Evolutionary conservation across 2,329 filamentous ascomycete genomes (phyloP).

Genomic region (Arthrobotrys entomopaga): DNA sequence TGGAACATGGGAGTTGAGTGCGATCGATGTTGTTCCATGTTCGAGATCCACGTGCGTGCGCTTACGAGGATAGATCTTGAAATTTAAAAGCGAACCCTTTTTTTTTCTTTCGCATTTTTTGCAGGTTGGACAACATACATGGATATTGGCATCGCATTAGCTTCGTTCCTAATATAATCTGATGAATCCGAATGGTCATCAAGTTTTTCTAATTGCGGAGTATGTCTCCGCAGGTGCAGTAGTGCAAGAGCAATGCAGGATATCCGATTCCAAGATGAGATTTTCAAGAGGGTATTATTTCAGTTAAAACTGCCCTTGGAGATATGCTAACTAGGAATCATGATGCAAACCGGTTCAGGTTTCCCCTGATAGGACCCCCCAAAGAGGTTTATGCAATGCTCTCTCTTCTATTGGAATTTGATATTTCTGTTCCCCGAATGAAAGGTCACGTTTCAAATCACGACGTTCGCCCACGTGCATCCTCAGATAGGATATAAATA

Average conservation of each 20-base stretch:
- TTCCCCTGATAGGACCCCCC: slow-evolving; percentile 12
- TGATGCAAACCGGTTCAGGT: slow-evolving; percentile 7
- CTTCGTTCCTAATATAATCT: slow-evolving; percentile 21
- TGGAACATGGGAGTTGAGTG: background rate
- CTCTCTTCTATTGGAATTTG: slow-evolving; percentile 7
- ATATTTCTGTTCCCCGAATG: slow-evolving; percentile 21
- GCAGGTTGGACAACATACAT: too few species aligned
- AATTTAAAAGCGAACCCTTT: background rate
- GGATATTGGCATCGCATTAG: slow-evolving; percentile 35
- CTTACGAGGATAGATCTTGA: slow-evolving; percentile 23
- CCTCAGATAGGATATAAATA: slow-evolving; percentile 3
- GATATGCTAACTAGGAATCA: slow-evolving; percentile 2
- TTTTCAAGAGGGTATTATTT: background rate
- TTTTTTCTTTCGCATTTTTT: slow-evolving; percentile 8
- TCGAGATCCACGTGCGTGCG: slow-evolving; percentile 31
- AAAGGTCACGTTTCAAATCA: slow-evolving; percentile 44
- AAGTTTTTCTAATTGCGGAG: slow-evolving; percentile 15
- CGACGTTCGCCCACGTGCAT: slow-evolving; percentile 25
- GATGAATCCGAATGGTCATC: slow-evolving; percentile 5
- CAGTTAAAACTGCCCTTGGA: background rate
- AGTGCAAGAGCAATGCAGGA: slow-evolving; percentile 20
- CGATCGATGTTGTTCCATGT: slow-evolving; percentile 14
- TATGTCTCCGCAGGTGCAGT: slow-evolving; percentile 52
- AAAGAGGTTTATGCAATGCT: background rate
- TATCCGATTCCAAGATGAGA: slow-evolving; percentile 11